phyloP scores from a whole-genome alignment of 2,329 filamentous ascomycete species.

The Fusarium nisikadoi region DNA sequence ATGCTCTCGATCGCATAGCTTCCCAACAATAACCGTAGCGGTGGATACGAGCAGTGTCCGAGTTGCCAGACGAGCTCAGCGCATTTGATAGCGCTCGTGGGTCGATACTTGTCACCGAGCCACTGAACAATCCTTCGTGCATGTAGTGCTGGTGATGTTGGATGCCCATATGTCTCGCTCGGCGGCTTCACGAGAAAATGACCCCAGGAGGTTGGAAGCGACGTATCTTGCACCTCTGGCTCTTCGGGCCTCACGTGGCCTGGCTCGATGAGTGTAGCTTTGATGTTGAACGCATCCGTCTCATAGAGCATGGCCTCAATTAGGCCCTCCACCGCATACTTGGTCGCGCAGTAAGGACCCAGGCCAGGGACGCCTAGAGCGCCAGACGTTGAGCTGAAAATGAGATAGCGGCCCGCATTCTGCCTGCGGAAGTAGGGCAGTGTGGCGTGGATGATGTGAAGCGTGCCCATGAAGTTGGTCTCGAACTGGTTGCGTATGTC shows the following conservation, averaged over 20 bases:
- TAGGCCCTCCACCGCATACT: slow-evolving; percentile 94
- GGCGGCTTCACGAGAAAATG: slow-evolving; percentile 92
- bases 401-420: slow-evolving; percentile 82
- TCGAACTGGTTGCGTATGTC: slow-evolving; percentile 96
- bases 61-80: slow-evolving; percentile 95
- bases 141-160: slow-evolving; percentile 86
- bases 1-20: slow-evolving; percentile 97
- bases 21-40: slow-evolving; percentile 84
- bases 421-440: slow-evolving; percentile 88
- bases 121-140: slow-evolving; percentile 92
- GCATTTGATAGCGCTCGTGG: slow-evolving; percentile 91
- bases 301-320: slow-evolving; percentile 98
- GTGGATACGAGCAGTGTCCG: slow-evolving; percentile 94
- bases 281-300: slow-evolving; percentile 89
- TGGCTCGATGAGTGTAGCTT: slow-evolving; percentile 91
- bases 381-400: slow-evolving; percentile 93
- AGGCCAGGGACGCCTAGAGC: slow-evolving; percentile 93
- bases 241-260: slow-evolving; percentile 90
- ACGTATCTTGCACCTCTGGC: slow-evolving; percentile 61
- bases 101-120: slow-evolving; percentile 86
- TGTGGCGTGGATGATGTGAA: slow-evolving; percentile 91
- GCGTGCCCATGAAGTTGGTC: slow-evolving; percentile 95
- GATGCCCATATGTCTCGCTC: slow-evolving; percentile 80
- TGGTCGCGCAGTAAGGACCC: slow-evolving; percentile 95
- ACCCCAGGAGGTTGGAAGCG: slow-evolving; percentile 81